Percentiles rank a stretch among this genome's conserved stretches.
phyloP scores from a whole-genome alignment of 75 land plant species.

The Pseudotsuga menziesii region DNA sequence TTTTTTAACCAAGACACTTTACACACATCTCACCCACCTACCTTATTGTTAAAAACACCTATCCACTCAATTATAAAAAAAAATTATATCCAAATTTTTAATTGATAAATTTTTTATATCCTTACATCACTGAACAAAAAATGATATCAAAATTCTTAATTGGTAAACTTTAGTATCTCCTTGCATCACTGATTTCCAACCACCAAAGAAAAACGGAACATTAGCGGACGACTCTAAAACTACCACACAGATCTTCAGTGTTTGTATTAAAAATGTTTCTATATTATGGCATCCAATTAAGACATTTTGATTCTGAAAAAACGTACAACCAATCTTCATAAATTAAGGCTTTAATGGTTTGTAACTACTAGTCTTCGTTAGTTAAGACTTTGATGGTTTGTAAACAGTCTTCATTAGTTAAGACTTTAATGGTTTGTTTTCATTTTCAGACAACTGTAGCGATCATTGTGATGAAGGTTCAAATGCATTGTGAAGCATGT shows the following conservation, averaged over 20 bases:
- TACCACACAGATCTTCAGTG: slow-evolving; percentile 7
- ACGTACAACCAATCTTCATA: not conserved
- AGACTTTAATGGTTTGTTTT: not conserved
- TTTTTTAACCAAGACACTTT: too few species aligned
- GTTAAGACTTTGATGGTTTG: not conserved
- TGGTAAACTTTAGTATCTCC: too few species aligned
- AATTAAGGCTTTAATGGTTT: not conserved
- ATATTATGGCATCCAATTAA: not conserved
- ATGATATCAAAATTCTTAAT: too few species aligned
- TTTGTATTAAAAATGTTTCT: not conserved
- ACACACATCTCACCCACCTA: too few species aligned
- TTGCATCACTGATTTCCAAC: too few species aligned
- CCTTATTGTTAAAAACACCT: too few species aligned
- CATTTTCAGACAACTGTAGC: slow-evolving; percentile 36
- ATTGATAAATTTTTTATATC: too few species aligned
- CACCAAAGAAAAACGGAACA: too few species aligned
- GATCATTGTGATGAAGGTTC: slow-evolving; percentile 15
- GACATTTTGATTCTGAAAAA: not conserved
- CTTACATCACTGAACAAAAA: too few species aligned
- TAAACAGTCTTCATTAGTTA: not conserved
- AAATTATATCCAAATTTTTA: too few species aligned
- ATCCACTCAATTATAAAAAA: too few species aligned
- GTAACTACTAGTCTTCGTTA: not conserved
- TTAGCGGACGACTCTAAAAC: too few species aligned
- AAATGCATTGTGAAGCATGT: slow-evolving; percentile 19